Evolutionary conservation across 805 yeast species (phyloP).

Genomic region (Ogataea glucozyma): DNA sequence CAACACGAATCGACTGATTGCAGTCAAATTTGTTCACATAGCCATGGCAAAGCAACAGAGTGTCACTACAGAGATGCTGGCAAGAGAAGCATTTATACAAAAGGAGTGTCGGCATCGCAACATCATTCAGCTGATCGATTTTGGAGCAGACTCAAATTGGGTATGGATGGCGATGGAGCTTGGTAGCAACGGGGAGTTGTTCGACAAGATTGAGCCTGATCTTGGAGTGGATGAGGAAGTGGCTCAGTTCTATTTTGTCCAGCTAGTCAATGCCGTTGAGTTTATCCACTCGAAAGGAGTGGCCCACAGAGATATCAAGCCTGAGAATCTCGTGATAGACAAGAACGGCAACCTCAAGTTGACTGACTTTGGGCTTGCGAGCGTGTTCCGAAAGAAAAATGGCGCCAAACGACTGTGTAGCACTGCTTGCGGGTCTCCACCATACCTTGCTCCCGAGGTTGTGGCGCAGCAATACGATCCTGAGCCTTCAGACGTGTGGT

Average conservation of each 20-base stretch:
- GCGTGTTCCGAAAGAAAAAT: constrained; percentile 50
- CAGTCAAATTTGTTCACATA: constrained; percentile 57
- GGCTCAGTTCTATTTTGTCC: constrained; percentile 69
- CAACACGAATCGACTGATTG: constrained; percentile 45
- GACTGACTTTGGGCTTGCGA: constrained; percentile 79
- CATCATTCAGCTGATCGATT: constrained; percentile 54
- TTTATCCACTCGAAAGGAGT: constrained; percentile 64
- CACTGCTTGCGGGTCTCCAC: constrained; percentile 71
- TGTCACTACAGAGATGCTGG: constrained; percentile 38
- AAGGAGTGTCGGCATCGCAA: constrained; percentile 61
- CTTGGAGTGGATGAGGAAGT: constrained; percentile 64
- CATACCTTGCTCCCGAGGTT: constrained; percentile 79
- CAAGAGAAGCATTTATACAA: constrained; percentile 60
- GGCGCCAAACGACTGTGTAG: constrained; percentile 49
- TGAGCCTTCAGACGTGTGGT: constrained; percentile 64
- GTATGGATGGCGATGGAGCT: constrained; percentile 67
- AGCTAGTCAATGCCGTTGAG: constrained; percentile 58
- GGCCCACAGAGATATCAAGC: constrained; percentile 69
- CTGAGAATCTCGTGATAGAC: constrained; percentile 68
- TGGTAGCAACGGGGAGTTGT: constrained; percentile 74
- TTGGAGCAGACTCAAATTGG: constrained; percentile 57
- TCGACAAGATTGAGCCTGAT: constrained; percentile 79
- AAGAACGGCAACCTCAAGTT: constrained; percentile 63
- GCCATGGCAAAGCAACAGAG: constrained; percentile 35
- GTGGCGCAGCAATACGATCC: constrained; percentile 53